Evolutionary conservation across 202 grass and related monocot genomes (phyloP), one percentile per base, ranked within the genome.

Genomic region (Digitaria exilis): DNA sequence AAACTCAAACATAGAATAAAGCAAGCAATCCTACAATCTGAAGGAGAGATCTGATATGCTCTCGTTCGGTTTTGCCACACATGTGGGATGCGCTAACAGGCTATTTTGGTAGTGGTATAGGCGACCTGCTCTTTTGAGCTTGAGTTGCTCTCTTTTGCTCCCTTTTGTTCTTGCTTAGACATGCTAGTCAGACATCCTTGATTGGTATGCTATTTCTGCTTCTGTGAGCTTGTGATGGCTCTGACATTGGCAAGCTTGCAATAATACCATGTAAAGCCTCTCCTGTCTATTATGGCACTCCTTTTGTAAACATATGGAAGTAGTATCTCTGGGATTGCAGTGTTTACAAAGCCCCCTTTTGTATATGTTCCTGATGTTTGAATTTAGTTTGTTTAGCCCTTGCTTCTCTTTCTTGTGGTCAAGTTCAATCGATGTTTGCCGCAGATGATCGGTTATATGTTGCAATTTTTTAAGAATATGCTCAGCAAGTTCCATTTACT

Each of bases 151-250:
- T 85, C 81, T 85, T 85, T 76, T 61, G 82, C 19, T 55, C 52
- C 62, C 64, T 76, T 37, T 28, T 15, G 26, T 64, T 81, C 54
- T 76, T 80, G 29, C 72, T 60, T 61, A 81, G 77, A 73, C 32
- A 67, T 85, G 66, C 29, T 65, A 76, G 13, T 67, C 67, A 29
- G 39, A 74, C 65, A 52, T 81, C 71, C 19, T 76, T 73, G 31
- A 61, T 77, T 6, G 35, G 55, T 80, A 60, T 32, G 28, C 64
- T 63, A 72, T 42, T 71, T 30, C 32, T 78, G 56, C 31, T 69
- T 80, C 78, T 88, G 69, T 86, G 85, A 89, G 90, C 80, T 89
- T 92, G 83, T 50, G 70, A 62, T 19, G 50, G 79, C 56, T 89
- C 76, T 18, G 34, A 46, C 80, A 76, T 77, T 74, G 76, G 62